Base-by-base conservation (phyloP, 176 grass and related monocot species). In the Pontederia paniculata region DNA sequence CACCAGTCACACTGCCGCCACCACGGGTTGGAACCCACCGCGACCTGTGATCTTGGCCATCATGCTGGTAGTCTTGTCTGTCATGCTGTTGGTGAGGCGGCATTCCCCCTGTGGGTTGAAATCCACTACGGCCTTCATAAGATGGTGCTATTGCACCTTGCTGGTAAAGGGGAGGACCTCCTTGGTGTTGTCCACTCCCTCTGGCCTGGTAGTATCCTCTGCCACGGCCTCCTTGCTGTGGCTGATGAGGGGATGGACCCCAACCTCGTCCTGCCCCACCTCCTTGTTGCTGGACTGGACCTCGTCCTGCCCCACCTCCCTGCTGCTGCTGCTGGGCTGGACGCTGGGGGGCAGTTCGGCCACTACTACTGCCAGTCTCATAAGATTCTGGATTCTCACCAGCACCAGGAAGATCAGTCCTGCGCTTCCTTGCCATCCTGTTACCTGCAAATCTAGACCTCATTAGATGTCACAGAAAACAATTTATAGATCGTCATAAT, bases 381-480 rank as follows among this genome's bases (percentile, higher is more conserved):
- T 56, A 50, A 72, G 49, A 57, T 44, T 57, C 61, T 16, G 74
- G 69, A 13, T 52, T 59, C 4, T 81, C 78, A 15, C 78, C 78
- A 45, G 63, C 23, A 28, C 31, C 78, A 41, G 51, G 37, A 63
- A 55, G n/a, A 22, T 55, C 56, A 10, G 61, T 75, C 19, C 78
- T 78, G 58, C 66, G 47, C 48, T 66, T 78, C 12, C 78, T 74
- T 50, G 62, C 83, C 83, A 86, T 86, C 66, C n/a, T 25, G 4
- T 21, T 21, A 48, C 41, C 56, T 53, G 49, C 37, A 46, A 37
- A 6, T 37, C 28, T 37, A 37, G 0, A 37, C 28, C 7, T 37
- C 3, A 37, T 37, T 37, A 37, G 28, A 37, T 5, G 28, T 2
- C 3, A 37, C 28, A 37, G 28, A 37, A 37, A 37, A 37, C 28